These are phyloP conservation scores for Gossypium davidsonii DNA, from an alignment of 441 rosid species.

Conservation along the genomic window DNA sequence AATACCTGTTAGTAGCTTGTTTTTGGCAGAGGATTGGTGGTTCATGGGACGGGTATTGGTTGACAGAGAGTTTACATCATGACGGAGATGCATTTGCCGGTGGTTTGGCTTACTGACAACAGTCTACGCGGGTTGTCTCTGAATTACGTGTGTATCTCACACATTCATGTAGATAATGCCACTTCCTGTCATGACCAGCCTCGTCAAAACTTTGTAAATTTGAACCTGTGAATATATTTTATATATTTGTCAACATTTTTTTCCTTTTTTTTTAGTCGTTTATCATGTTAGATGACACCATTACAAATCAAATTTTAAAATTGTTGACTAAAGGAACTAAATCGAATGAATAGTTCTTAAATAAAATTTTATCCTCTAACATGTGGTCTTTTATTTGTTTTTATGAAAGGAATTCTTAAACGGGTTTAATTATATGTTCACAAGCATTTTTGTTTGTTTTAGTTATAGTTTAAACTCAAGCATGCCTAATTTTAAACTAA, in stretches of 20 bases:
- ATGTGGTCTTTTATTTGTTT: too few species aligned
- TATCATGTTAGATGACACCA: too few species aligned
- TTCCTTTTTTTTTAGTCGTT: too few species aligned
- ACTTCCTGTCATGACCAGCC: not conserved
- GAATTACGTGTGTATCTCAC: not conserved
- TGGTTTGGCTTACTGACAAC: conserved; percentile 71
- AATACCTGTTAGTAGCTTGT: conserved; percentile 14
- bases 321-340: not conserved
- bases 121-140: not conserved
- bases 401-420: too few species aligned
- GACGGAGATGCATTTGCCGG: conserved; percentile 83
- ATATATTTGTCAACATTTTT: too few species aligned
- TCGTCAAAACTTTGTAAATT: not conserved
- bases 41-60: conserved; percentile 94
- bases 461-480: too few species aligned
- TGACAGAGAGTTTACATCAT: conserved; percentile 76
- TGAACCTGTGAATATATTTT: conserved; percentile 14
- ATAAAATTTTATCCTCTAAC: not conserved
- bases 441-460: too few species aligned
- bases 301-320: too few species aligned
- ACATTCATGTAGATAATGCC: conserved; percentile 11
- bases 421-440: too few species aligned
- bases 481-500: too few species aligned
- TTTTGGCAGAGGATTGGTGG: conserved; percentile 76
- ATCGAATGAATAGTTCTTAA: not conserved